phyloP scores from a whole-genome alignment of 495 filamentous ascomycete genomes.

The Aspergillus saccharolyticus region DNA sequence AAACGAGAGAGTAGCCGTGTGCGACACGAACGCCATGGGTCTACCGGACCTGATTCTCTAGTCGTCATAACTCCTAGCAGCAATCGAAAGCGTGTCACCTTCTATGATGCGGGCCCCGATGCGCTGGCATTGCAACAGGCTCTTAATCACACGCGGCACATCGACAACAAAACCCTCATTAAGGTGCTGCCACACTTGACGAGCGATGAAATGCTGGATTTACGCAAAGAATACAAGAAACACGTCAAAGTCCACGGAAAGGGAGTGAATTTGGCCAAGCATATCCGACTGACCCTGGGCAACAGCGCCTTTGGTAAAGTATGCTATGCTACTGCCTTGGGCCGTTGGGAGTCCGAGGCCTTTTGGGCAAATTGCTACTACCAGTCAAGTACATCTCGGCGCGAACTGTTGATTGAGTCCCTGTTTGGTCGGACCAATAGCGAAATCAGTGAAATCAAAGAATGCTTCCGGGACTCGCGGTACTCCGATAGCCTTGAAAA shows the following conservation, averaged over 20 bases:
- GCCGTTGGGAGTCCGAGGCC: constrained; percentile 87
- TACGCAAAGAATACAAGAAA: constrained; percentile 84
- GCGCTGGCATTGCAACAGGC: constrained; percentile 70
- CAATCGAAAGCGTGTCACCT: constrained; percentile 47
- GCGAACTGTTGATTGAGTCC: constrained; percentile 87
- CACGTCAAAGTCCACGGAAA: constrained; percentile 75
- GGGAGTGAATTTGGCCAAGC: constrained; percentile 93
- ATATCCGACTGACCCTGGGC: constrained; percentile 73
- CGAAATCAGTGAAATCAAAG: constrained; percentile 87
- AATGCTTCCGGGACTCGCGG: constrained; percentile 87
- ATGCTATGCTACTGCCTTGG: constrained; percentile 83
- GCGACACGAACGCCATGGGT: constrained; percentile 26
- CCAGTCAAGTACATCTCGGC: constrained; percentile 75
- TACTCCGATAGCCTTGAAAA: constrained; percentile 75
- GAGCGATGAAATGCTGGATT: constrained; percentile 76
- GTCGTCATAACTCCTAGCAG: constrained; percentile 29
- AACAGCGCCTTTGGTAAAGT: constrained; percentile 80
- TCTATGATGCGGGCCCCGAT: constrained; percentile 74
- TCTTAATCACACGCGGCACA: constrained; percentile 60
- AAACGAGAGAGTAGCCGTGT: constrained; percentile 28
- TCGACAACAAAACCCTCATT: constrained; percentile 66
- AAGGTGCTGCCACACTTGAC: constrained; percentile 79
- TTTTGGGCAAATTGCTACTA: constrained; percentile 99
- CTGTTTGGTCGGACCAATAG: constrained; percentile 83
- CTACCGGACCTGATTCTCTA: constrained; percentile 20